Base-by-base conservation (phyloP, 164 flowering plant genomes). In the Sextonia rubra region DNA sequence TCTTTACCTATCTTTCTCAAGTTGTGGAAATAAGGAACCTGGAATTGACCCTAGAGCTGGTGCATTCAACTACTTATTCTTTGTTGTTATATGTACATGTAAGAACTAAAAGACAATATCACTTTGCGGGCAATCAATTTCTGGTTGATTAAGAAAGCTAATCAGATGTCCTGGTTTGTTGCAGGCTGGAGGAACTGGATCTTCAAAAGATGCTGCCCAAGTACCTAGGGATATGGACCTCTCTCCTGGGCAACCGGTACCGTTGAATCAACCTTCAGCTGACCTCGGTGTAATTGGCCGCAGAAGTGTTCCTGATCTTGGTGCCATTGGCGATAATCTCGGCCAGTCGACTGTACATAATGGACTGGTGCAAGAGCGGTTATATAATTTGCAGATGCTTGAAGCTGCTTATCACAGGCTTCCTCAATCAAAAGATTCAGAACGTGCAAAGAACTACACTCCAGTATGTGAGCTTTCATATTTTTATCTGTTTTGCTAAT, bases 371-470 rank as follows among this genome's bases (percentile, higher is more conserved):
- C 97, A 90, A 80, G 98, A 96, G 78, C 98, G 90, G 65, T 9
- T 73, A 25, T 87, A 85, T 78, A 88, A 90, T 80, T 68, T 86
- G 75, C 90, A 89, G 88, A 90, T 96, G 98, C 97, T 96, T 66
- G 97, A 96, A 69, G 90, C 97, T 73, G 97, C 97, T 18, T 91
- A 63, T 78, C 69, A 78, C 77, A 96, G 87, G 78, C 93, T 93
- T 78, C 99, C 99, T 78, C 97, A 85, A 71, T 93, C 98, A 26
- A 93, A 86, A 78, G 99, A 96, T 80, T 93, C 98, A 17, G 99
- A 96, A 80, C 94, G 98, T 64, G 77, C 97, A 52, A 95, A 84
- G 77, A 85, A 74, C 81, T 96, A 93, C 75, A 83, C 78, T 79
- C 98, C 99, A 24, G 98, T 96, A 90, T 66, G 91, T 30, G 29